phyloP scores from a whole-genome alignment of 2,329 filamentous ascomycete species.

The Cercospora zeina region DNA sequence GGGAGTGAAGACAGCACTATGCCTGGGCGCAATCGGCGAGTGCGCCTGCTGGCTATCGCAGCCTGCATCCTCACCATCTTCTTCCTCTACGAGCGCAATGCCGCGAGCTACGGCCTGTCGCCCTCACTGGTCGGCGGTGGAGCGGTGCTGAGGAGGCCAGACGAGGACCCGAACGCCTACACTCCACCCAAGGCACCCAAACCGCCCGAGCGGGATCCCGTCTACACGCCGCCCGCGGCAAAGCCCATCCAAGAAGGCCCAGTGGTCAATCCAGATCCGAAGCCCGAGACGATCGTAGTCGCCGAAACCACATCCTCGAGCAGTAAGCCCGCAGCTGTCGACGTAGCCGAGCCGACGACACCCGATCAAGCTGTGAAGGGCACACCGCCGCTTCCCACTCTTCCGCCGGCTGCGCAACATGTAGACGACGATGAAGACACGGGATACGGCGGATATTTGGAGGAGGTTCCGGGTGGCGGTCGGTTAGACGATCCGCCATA shows the following conservation, averaged over 20 bases:
- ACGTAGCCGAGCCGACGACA: background rate
- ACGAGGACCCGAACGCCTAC: slow-evolving; percentile 19
- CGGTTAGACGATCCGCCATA: slow-evolving; percentile 14
- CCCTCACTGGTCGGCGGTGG: slow-evolving; percentile 27
- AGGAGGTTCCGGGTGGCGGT: slow-evolving; percentile 2
- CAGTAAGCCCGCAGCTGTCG: slow-evolving; percentile 1
- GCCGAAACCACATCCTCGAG: background rate
- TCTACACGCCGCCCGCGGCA: slow-evolving; percentile 11
- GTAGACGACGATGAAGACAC: slow-evolving; percentile 17
- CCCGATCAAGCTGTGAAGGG: background rate
- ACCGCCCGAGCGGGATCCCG: slow-evolving; percentile 11
- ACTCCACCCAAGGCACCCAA: slow-evolving; percentile 13
- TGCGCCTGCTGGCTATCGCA: slow-evolving; percentile 32
- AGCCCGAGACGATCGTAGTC: slow-evolving; percentile 10
- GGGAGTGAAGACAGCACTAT: slow-evolving; percentile 19
- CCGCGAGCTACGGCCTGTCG: slow-evolving; percentile 20
- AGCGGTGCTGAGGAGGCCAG: slow-evolving; percentile 25
- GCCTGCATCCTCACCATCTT: slow-evolving; percentile 32
- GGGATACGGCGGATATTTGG: slow-evolving; percentile 8
- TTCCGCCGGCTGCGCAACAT: slow-evolving; percentile 9
- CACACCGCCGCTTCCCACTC: slow-evolving; percentile 16
- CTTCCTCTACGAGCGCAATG: slow-evolving; percentile 32
- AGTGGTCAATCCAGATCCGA: slow-evolving; percentile 14
- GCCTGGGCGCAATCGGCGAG: slow-evolving; percentile 32
- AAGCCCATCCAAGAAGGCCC: slow-evolving; percentile 1